Conservation (phyloP, 2,329 filamentous ascomycete genomes). For the Fusarium tuaranense region DNA sequence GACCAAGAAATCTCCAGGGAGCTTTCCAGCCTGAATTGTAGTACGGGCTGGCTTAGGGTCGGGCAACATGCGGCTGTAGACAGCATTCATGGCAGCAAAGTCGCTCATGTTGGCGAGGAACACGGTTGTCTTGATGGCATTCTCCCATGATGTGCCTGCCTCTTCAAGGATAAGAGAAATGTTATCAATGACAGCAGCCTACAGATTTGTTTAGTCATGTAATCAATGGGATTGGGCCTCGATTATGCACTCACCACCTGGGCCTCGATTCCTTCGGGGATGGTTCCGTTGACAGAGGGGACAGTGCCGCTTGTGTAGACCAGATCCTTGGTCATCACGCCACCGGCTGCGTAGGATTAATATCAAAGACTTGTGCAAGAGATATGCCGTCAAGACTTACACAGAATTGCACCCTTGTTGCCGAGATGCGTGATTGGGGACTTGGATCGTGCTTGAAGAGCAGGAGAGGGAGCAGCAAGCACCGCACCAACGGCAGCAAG, state of each 20-base stretch:
- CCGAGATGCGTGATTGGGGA: neutral
- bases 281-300: neutral
- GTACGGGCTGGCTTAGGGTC: neutral
- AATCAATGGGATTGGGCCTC: neutral
- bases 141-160: conserved; percentile 35
- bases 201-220: neutral
- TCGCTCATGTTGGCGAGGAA: conserved; percentile 37
- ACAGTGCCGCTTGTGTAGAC: neutral
- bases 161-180: conserved; percentile 33
- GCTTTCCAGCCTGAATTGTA: neutral
- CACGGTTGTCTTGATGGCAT: conserved; percentile 34
- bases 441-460: neutral
- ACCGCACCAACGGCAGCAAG: neutral
- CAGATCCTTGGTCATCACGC: neutral
- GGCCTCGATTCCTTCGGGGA: neutral
- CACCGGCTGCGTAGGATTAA: neutral
- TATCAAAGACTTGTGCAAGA: neutral
- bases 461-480: neutral
- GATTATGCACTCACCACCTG: neutral
- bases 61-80: conserved; percentile 31
- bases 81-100: conserved; percentile 36
- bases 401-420: neutral
- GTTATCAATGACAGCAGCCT: conserved; percentile 8
- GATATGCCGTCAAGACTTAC: neutral
- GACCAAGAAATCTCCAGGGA: neutral